phyloP scores from a whole-genome alignment of 768 basidiomycete genomes.

The Candolleomyces aberdarensis region DNA sequence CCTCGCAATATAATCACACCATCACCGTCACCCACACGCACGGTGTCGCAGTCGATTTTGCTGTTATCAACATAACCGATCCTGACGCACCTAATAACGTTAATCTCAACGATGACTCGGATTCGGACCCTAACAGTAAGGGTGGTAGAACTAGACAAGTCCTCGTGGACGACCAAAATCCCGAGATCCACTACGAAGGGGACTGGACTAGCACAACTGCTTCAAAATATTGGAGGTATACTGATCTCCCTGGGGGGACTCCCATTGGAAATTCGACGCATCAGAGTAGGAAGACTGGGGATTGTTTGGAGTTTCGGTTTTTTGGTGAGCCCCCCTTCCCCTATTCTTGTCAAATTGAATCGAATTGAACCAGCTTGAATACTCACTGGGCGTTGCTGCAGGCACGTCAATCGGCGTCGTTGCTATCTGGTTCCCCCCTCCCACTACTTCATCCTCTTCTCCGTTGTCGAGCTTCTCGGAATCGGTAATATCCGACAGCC shows the following conservation, averaged over 20 bases:
- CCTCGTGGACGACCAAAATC: slow-evolving; percentile 23
- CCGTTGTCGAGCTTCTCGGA: too few species aligned
- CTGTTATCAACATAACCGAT: neutral
- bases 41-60: neutral
- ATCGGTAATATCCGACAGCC: slow-evolving; percentile 13
- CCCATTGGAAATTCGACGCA: slow-evolving; percentile 18
- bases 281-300: slow-evolving; percentile 11
- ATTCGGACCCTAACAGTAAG: too few species aligned
- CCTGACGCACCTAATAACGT: neutral
- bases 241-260: slow-evolving; percentile 4
- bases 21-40: neutral
- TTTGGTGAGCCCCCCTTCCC: slow-evolving; percentile 1
- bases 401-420: neutral
- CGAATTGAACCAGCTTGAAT: neutral
- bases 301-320: slow-evolving; percentile 14
- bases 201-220: slow-evolving; percentile 10
- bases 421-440: neutral
- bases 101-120: too few species aligned
- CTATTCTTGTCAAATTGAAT: neutral
- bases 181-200: slow-evolving; percentile 18
- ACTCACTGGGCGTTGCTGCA: slow-evolving; percentile 18
- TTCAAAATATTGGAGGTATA: neutral
- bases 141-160: neutral
- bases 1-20: neutral
- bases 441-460: too few species aligned